phyloP scores from a whole-genome alignment of 208 protist genomes.

The Endotrypanum monterogeii region DNA sequence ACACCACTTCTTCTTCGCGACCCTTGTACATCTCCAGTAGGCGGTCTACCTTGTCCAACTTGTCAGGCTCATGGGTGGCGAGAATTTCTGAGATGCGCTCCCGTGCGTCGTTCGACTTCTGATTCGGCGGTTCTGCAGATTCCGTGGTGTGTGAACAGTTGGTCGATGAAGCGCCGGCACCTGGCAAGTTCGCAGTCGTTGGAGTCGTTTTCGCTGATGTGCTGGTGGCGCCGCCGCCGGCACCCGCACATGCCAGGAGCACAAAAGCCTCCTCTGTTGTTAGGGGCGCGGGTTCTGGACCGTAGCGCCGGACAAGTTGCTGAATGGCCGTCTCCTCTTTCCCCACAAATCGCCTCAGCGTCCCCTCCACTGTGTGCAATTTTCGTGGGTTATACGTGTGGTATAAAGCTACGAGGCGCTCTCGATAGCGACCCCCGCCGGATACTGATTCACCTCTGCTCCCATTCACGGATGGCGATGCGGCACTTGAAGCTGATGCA shows the following conservation, averaged over 20 bases:
- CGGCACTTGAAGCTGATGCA: not conserved
- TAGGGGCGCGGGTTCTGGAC: conserved; percentile 41
- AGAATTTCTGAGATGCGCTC: conserved; percentile 33
- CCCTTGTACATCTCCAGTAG: conserved; percentile 39
- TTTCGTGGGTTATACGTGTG: conserved; percentile 56
- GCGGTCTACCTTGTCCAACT: conserved; percentile 38
- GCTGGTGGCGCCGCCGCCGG: not conserved
- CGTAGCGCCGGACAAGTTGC: conserved; percentile 56
- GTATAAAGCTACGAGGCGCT: conserved; percentile 53
- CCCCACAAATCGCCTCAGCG: conserved; percentile 45
- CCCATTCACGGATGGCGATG: not conserved
- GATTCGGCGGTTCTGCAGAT: not conserved
- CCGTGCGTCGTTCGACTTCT: conserved; percentile 10
- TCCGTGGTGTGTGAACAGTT: conserved; percentile 2
- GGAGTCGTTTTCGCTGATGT: conserved; percentile 5
- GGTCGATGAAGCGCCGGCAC: not conserved
- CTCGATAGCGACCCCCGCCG: conserved; percentile 30
- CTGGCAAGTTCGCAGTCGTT: not conserved
- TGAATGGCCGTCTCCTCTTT: conserved; percentile 58
- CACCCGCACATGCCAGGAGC: conserved; percentile 7
- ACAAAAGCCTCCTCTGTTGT: conserved; percentile 1
- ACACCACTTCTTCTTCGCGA: conserved; percentile 40
- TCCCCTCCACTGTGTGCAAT: conserved; percentile 46
- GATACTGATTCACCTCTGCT: not conserved
- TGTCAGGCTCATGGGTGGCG: conserved; percentile 38